Evolutionary conservation across 2,329 filamentous ascomycete species (phyloP).

Genomic region (Aquanectria penicillioides): DNA sequence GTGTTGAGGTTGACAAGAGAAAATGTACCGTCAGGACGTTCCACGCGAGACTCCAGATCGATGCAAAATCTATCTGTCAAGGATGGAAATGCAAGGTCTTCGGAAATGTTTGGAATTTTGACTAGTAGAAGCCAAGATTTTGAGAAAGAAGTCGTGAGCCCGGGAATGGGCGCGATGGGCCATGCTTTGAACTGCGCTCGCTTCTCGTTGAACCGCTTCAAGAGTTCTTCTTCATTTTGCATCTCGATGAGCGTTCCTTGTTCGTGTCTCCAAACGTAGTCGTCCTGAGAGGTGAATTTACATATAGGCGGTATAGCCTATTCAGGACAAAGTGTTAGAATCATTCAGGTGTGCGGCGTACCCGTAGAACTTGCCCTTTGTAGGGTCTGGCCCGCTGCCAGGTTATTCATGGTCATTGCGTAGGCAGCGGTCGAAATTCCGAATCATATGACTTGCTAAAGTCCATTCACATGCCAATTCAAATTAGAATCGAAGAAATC

Average conservation of each 20-base stretch:
- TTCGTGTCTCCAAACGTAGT: constrained; percentile 43
- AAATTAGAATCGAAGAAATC: too few relatives aligned
- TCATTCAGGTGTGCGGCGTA: neutral
- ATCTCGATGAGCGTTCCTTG: constrained; percentile 48
- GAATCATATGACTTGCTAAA: too few relatives aligned
- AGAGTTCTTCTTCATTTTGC: constrained; percentile 42
- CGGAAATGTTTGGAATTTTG: constrained; percentile 29
- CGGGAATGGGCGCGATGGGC: constrained; percentile 45
- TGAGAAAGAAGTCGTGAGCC: constrained; percentile 41
- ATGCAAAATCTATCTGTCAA: constrained; percentile 43
- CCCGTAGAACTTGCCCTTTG: constrained; percentile 17
- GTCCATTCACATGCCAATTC: too few relatives aligned
- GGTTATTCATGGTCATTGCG: too few relatives aligned
- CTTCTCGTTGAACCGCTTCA: constrained; percentile 42
- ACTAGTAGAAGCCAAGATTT: constrained; percentile 48
- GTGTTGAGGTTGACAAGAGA: constrained; percentile 41
- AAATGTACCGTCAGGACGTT: constrained; percentile 31
- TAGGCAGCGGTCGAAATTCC: too few relatives aligned
- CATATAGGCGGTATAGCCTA: constrained; percentile 24
- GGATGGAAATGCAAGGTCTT: constrained; percentile 39
- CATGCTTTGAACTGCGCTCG: constrained; percentile 37
- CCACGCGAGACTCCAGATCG: constrained; percentile 37
- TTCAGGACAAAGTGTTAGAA: constrained; percentile 17
- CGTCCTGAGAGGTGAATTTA: constrained; percentile 35
- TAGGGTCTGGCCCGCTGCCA: too few relatives aligned